A percentile compares a stretch with the other conserved stretches of the same genome.
phyloP scores from a whole-genome alignment of 2,329 filamentous ascomycete species.

The Alternaria infectoria region DNA sequence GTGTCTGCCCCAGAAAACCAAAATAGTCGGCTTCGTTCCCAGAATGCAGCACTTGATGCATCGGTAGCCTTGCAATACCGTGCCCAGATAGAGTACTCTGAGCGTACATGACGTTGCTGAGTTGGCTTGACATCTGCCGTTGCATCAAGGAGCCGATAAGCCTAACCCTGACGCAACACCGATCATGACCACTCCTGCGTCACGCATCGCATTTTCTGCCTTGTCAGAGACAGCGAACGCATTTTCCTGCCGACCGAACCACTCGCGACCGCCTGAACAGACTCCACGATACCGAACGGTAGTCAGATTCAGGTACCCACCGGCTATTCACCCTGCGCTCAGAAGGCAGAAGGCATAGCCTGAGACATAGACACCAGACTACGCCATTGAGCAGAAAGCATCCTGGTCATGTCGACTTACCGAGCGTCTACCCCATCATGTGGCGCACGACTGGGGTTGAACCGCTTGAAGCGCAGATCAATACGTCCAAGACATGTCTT shows the following conservation, averaged over 20 bases:
- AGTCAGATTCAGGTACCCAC: constrained; percentile 19
- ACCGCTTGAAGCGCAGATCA: constrained; percentile 22
- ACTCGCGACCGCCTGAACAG: neutral
- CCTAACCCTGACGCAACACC: neutral
- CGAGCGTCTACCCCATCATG: neutral
- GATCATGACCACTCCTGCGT: neutral
- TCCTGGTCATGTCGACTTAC: neutral
- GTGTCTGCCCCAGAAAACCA: neutral
- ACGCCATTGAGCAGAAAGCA: neutral
- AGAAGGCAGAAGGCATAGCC: neutral
- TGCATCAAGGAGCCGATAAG: neutral
- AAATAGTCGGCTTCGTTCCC: neutral
- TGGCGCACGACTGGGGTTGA: constrained; percentile 22
- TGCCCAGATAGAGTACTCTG: neutral
- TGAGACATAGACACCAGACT: neutral
- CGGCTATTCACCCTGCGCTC: constrained; percentile 14
- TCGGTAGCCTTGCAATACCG: neutral
- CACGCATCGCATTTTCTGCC: neutral
- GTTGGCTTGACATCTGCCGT: neutral
- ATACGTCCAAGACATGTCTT: neutral
- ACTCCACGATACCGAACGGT: neutral
- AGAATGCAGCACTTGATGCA: neutral
- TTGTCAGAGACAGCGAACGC: neutral
- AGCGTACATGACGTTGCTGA: neutral
- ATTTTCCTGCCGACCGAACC: constrained; percentile 6